Percentiles rank a stretch among this genome's conserved stretches.
Conservation (phyloP, 352 stramenopile genomes). For the Phytopythium boreale region DNA sequence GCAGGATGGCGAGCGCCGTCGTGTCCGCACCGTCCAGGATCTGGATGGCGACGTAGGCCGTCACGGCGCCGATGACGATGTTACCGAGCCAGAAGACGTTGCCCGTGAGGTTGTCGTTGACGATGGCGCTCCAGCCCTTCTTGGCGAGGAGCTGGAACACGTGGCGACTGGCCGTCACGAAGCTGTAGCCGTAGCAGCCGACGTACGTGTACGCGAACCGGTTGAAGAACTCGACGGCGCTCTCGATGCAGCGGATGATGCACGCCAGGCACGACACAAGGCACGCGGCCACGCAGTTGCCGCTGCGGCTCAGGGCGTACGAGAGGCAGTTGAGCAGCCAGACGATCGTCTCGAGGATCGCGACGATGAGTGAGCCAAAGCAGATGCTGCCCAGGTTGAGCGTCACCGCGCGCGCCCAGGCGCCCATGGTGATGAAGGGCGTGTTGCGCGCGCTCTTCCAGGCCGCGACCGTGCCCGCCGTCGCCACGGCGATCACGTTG, state of each 20-base stretch:
- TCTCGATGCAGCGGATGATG: constrained; percentile 79
- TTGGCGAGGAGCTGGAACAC: constrained; percentile 78
- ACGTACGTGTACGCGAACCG: constrained; percentile 88
- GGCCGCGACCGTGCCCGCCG: constrained; percentile 85
- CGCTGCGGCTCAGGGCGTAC: constrained; percentile 50
- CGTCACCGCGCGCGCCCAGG: constrained; percentile 82
- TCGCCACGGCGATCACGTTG: constrained; percentile 90
- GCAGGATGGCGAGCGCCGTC: constrained; percentile 51
- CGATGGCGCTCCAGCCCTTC: constrained; percentile 86
- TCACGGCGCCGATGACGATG: constrained; percentile 65
- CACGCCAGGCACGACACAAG: constrained; percentile 67
- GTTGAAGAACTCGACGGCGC: constrained; percentile 89
- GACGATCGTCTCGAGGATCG: constrained; percentile 84
- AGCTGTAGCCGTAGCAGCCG: constrained; percentile 84
- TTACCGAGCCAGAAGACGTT: constrained; percentile 85
- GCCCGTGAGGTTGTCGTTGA: constrained; percentile 86
- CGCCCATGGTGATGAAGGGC: constrained; percentile 68
- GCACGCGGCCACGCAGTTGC: constrained; percentile 75
- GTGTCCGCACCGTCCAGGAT: constrained; percentile 53
- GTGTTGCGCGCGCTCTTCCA: constrained; percentile 86
- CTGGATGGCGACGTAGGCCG: constrained; percentile 59
- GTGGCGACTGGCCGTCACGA: constrained; percentile 68
- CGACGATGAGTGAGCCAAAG: constrained; percentile 89
- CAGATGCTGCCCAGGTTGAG: constrained; percentile 92
- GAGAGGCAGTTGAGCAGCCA: constrained; percentile 66